Percentiles rank a stretch among this genome's conserved stretches.
Conservation (phyloP, 225 moss, liverwort and hornwort genomes). For the Pseudisothecium myosuroides region DNA sequence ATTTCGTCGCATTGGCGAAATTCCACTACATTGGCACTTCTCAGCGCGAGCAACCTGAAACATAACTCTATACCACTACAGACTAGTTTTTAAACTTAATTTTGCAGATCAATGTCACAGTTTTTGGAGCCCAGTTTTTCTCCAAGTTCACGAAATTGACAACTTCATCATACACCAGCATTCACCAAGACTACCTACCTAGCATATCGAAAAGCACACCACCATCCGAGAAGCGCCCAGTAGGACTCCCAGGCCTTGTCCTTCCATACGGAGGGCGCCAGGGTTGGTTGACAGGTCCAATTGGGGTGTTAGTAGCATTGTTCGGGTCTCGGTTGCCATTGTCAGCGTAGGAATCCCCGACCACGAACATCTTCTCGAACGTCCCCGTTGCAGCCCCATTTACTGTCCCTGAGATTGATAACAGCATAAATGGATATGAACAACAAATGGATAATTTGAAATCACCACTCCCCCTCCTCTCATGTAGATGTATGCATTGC, state of each 20-base stretch:
- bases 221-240: neutral
- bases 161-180: neutral
- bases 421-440: neutral
- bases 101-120: too few species aligned
- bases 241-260: neutral
- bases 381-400: neutral
- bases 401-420: neutral
- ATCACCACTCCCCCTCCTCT: neutral
- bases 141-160: neutral
- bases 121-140: neutral
- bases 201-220: neutral
- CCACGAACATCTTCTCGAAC: neutral
- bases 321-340: neutral
- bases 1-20: neutral
- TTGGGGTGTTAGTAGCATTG: neutral
- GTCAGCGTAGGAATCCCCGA: neutral
- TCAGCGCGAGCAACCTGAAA: neutral
- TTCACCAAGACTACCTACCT: neutral
- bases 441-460: neutral
- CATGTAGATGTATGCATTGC: neutral
- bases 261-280: neutral
- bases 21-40: neutral
- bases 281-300: neutral
- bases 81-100: neutral
- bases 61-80: too few species aligned